A percentile compares a stretch with the other conserved stretches of the same genome.
phyloP scores from a whole-genome alignment of 2,329 filamentous ascomycete genomes.

The Sporothrix schenckii region DNA sequence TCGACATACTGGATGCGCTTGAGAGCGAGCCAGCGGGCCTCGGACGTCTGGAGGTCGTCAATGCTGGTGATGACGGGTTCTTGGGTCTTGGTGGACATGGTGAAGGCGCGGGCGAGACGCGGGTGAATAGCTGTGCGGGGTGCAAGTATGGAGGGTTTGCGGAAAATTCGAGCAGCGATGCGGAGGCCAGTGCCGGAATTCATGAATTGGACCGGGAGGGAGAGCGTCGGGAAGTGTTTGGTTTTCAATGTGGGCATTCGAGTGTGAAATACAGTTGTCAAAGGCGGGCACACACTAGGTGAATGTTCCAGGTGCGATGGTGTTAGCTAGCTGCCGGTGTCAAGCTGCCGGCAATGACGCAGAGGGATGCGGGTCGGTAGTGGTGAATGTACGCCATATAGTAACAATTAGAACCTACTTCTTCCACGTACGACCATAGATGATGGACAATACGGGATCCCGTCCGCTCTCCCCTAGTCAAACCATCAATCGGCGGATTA shows the following conservation, averaged over 20 bases:
- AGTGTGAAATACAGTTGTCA: not conserved
- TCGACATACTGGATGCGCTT: constrained; percentile 61
- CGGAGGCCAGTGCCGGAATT: not conserved
- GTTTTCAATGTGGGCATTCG: not conserved
- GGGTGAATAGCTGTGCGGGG: not conserved
- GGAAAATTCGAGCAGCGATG: constrained; percentile 4
- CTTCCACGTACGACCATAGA: not conserved
- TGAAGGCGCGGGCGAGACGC: constrained; percentile 34
- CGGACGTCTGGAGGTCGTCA: constrained; percentile 52
- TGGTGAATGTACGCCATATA: no score
- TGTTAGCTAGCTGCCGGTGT: not conserved
- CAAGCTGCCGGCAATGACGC: constrained; percentile 7
- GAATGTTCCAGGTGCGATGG: not conserved
- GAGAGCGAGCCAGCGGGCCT: constrained; percentile 61
- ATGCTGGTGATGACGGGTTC: constrained; percentile 52
- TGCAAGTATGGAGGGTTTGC: not conserved
- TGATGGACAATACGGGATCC: not conserved
- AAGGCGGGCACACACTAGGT: not conserved
- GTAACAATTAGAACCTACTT: not conserved
- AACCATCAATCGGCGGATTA: not conserved
- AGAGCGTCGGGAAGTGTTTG: not conserved
- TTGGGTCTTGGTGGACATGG: constrained; percentile 48
- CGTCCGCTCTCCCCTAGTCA: constrained; percentile 12
- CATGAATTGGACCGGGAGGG: not conserved
- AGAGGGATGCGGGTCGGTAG: not conserved